phyloP scores from a whole-genome alignment of 2,329 filamentous ascomycete species.

The Hymenoscyphus linearis region DNA sequence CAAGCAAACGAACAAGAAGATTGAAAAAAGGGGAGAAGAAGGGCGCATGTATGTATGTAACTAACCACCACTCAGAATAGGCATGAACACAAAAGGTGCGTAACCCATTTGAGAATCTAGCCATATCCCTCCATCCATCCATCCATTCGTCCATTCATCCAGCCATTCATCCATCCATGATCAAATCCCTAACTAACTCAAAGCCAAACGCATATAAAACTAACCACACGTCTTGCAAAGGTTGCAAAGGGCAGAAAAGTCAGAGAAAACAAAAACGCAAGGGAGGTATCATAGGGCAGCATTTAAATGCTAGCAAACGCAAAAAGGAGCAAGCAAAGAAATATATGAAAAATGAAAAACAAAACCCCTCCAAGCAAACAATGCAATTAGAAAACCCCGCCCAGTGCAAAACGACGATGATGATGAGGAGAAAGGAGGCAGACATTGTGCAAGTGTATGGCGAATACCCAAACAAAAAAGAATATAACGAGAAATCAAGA shows the following conservation, averaged over 20 bases:
- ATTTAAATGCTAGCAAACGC: constrained; percentile 8
- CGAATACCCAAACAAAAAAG: constrained; percentile 14
- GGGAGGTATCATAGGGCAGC: constrained; percentile 14
- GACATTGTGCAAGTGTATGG: background rate
- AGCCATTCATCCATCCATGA: background rate
- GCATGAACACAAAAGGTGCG: no score
- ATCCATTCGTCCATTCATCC: background rate
- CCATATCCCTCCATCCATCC: no score
- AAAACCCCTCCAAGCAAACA: constrained; percentile 1
- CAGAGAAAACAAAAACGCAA: constrained; percentile 5
- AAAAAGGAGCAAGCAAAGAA: background rate
- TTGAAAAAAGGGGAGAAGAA: no score
- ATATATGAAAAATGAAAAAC: constrained; percentile 1
- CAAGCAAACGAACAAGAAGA: no score
- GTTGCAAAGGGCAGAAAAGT: no score
- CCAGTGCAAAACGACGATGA: background rate
- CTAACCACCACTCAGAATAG: no score
- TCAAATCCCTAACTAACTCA: no score
- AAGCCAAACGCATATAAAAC: background rate
- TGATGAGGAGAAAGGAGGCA: background rate
- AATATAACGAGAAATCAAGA: constrained; percentile 13
- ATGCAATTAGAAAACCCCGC: constrained; percentile 1
- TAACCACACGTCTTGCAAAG: background rate
- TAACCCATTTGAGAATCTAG: no score
- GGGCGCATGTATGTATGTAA: no score